Percentiles rank a stretch among this genome's conserved stretches.
phyloP scores from a whole-genome alignment of 2,329 filamentous ascomycete species.

The Ascomycota sp. region DNA sequence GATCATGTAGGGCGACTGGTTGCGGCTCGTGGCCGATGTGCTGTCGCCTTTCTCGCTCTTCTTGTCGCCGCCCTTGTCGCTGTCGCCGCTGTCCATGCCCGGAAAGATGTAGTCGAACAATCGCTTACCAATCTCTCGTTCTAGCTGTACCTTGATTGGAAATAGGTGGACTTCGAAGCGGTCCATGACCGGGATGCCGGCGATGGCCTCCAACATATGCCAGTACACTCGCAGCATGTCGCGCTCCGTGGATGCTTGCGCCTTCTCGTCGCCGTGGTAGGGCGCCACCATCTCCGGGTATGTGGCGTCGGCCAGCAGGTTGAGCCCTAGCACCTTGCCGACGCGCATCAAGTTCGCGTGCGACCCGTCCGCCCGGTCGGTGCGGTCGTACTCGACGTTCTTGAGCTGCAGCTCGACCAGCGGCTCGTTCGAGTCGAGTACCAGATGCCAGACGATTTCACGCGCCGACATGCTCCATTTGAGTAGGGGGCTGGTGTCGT shows the following conservation, averaged over 20 bases:
- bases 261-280: conserved; percentile 50
- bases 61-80: conserved; percentile 4
- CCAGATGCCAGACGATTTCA: conserved; percentile 93
- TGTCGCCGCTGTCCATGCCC: conserved; percentile 41
- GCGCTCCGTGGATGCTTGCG: conserved; percentile 9
- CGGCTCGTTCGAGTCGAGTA: conserved; percentile 69
- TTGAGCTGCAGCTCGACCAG: conserved; percentile 84
- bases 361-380: conserved; percentile 90
- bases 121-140: conserved; percentile 78
- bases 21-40: conserved; percentile 22
- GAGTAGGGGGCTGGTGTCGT: conserved; percentile 58
- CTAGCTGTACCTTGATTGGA: conserved; percentile 82
- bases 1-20: conserved; percentile 38
- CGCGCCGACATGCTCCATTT: conserved; percentile 87
- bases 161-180: conserved; percentile 90
- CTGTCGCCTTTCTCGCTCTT: no score
- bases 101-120: conserved; percentile 97
- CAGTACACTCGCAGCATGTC: conserved; percentile 92
- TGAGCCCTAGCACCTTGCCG: conserved; percentile 71
- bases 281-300: conserved; percentile 94
- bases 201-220: conserved; percentile 96
- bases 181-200: conserved; percentile 90
- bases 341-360: conserved; percentile 86
- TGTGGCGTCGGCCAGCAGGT: conserved; percentile 71
- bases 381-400: conserved; percentile 81